Base-by-base conservation (phyloP, 495 filamentous ascomycete species). In the Rhypophila decipiens region DNA sequence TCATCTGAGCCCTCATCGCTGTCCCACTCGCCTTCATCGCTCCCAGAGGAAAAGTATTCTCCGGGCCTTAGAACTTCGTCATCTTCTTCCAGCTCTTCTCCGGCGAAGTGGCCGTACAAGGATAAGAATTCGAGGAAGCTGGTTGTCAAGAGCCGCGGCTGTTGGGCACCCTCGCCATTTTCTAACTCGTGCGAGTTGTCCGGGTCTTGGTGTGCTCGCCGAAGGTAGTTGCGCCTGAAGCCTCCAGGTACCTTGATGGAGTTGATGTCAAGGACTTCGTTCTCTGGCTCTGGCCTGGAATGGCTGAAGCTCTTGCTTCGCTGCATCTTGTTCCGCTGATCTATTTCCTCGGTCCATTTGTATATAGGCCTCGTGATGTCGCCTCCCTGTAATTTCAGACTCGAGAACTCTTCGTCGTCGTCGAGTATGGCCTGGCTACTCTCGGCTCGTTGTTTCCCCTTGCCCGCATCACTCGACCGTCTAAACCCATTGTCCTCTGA, bases 61-160 rank as follows among this genome's bases (percentile, higher is more conserved):
- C 91, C 86, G 4, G 86, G 86, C 13, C 73, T 77, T 49, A 94
- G 69, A 2, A 79, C 88, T 60, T 96, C 91, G 46, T 97, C 91
- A 55, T 96, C 93, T 60, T 96, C 90, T 64, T 96, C 89, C 5
- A 98, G 75, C 60, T 94, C 82, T 66, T 98, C 93, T 59, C 93
- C 93, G 13, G 93, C 93, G 63, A 97, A 98, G 68, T 97, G 94
- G 3, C 94, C 93, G 55, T 96, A 96, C 13, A 98, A 73, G 7
- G 86, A 90, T 42, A 98, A 64, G 55, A 97, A 98, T 61, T 98
- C 94, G 37, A 96, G 79, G 57, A 98, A 98, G 66, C 84, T 97
- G 53, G 66, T 87, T 11, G 93, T 94, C 37, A 96, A 79, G 13
- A 95, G 69, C 42, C 79, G 82, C 31, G 80, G 80, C 20, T 73